Evolutionary conservation across 176 grass and related monocot species (phyloP).

Genomic region (Carex cristatella): DNA sequence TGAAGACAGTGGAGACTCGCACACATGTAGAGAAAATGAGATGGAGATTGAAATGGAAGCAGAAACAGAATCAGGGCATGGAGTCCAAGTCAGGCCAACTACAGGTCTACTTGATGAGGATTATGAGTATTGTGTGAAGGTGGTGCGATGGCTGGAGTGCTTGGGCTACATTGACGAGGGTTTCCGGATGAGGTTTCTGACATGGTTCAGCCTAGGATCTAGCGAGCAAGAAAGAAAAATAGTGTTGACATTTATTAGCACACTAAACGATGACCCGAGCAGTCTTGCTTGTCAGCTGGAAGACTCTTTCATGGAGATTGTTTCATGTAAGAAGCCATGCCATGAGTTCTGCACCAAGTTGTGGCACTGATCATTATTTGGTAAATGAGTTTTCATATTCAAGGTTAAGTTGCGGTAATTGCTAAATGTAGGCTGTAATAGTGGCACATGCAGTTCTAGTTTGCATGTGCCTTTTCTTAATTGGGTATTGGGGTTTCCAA

Average conservation of each 20-base stretch:
- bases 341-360: slow-evolving; percentile 58
- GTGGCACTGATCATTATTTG: slow-evolving; percentile 45
- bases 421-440: neutral
- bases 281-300: slow-evolving; percentile 74
- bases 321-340: slow-evolving; percentile 55
- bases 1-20: slow-evolving; percentile 74
- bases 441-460: neutral
- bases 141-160: slow-evolving; percentile 68
- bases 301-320: slow-evolving; percentile 64
- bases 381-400: neutral
- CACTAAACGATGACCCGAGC: slow-evolving; percentile 49
- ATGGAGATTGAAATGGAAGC: neutral
- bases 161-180: slow-evolving; percentile 53
- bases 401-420: neutral
- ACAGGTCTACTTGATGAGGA: slow-evolving; percentile 39
- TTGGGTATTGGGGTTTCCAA: neutral
- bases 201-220: slow-evolving; percentile 81
- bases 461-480: neutral
- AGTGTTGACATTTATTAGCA: slow-evolving; percentile 60
- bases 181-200: slow-evolving; percentile 93
- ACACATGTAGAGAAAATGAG: slow-evolving; percentile 51
- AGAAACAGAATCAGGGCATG: slow-evolving; percentile 17
- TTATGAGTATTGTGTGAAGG: slow-evolving; percentile 88
- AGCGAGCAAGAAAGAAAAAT: slow-evolving; percentile 54
- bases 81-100: slow-evolving; percentile 15